phyloP scores from a whole-genome alignment of 352 stramenopile species.

The Phytophthora syringae region DNA sequence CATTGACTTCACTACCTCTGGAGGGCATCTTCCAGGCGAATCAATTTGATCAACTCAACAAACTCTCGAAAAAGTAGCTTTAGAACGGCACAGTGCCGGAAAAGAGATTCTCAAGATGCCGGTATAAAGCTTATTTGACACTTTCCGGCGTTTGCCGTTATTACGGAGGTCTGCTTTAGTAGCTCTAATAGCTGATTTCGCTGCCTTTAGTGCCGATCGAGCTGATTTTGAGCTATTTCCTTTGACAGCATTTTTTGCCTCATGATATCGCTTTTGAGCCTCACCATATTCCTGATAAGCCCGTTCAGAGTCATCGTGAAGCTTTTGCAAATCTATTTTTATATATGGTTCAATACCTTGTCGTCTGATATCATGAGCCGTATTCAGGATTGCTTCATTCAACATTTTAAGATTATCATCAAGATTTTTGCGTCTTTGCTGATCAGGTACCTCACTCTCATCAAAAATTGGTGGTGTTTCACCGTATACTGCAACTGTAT shows the following conservation, averaged over 20 bases:
- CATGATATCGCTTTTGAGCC: slow-evolving; percentile 10
- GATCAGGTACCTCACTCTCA: slow-evolving; percentile 3
- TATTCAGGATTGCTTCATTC: slow-evolving; percentile 9
- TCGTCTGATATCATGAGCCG: slow-evolving; percentile 11
- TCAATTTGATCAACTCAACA: too few species aligned
- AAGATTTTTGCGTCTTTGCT: slow-evolving; percentile 11
- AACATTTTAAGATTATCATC: slow-evolving; percentile 7
- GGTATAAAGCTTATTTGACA: too few species aligned
- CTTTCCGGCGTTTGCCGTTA: too few species aligned
- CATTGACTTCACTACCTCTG: too few species aligned
- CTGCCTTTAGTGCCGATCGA: too few species aligned
- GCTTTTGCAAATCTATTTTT: background rate
- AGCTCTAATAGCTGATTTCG: background rate
- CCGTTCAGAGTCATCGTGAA: slow-evolving; percentile 19
- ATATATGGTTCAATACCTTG: slow-evolving; percentile 4
- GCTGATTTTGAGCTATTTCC: background rate
- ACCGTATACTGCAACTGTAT: background rate
- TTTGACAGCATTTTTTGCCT: background rate
- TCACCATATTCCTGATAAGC: too few species aligned
- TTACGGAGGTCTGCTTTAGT: too few species aligned
- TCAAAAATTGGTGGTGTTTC: slow-evolving; percentile 8
- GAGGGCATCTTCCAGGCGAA: too few species aligned
- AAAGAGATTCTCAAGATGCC: too few species aligned
- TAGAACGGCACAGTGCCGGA: too few species aligned
- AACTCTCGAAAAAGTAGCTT: too few species aligned